Conservation (phyloP, 2,329 filamentous ascomycete genomes). For the Triangularia verruculosa region DNA sequence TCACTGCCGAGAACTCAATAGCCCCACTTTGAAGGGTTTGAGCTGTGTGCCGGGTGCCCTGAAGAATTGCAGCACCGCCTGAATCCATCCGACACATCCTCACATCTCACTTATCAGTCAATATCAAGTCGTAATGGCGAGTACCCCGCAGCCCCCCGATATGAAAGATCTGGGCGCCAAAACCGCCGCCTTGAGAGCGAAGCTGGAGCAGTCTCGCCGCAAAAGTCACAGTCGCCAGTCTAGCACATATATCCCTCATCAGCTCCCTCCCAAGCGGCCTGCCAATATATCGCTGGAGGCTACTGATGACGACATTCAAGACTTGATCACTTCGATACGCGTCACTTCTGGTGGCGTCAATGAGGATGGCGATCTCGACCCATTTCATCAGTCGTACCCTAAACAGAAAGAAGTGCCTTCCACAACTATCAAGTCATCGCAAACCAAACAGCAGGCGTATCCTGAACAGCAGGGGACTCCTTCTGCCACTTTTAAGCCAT, state of each 20-base stretch:
- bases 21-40: background rate
- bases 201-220: constrained; percentile 12
- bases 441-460: too few relatives aligned
- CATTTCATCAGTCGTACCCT: too few relatives aligned
- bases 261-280: background rate
- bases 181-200: constrained; percentile 27
- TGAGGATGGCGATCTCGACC: too few relatives aligned
- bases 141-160: background rate
- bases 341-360: background rate
- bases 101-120: background rate
- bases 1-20: background rate
- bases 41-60: too few relatives aligned
- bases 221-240: constrained; percentile 12
- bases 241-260: background rate
- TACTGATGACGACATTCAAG: background rate
- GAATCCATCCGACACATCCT: background rate
- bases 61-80: background rate
- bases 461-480: too few relatives aligned
- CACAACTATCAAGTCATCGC: too few relatives aligned
- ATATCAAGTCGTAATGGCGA: background rate
- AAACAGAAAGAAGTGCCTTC: too few relatives aligned
- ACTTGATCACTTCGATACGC: background rate
- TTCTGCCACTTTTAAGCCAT: too few relatives aligned
- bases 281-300: background rate
- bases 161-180: constrained; percentile 20